Percentiles rank a stretch among this genome's conserved stretches.
Conservation (phyloP, 1,139 yeast genomes). For the Yamadazyma friedrichii region DNA sequence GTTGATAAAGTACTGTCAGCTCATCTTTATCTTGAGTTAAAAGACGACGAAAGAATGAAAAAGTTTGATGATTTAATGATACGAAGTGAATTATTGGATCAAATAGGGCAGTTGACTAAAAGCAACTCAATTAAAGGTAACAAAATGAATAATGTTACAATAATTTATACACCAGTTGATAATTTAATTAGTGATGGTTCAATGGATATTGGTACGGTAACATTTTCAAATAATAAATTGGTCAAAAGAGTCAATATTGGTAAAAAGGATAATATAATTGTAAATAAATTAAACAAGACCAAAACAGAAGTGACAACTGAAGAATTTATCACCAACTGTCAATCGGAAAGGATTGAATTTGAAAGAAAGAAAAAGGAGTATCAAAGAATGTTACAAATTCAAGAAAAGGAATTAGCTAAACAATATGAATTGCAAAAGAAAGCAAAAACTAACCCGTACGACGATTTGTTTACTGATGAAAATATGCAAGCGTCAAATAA, state of each 20-base stretch:
- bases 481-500: conserved; percentile 48
- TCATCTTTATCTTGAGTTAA: conserved; percentile 70
- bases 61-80: conserved; percentile 39
- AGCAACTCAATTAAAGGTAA: conserved; percentile 80
- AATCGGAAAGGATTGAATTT: conserved; percentile 35
- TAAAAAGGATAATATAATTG: conserved; percentile 58
- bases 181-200: conserved; percentile 69
- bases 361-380: conserved; percentile 34
- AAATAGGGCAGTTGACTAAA: conserved; percentile 75
- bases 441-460: conserved; percentile 51
- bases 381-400: conserved; percentile 28
- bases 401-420: conserved; percentile 23
- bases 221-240: conserved; percentile 56
- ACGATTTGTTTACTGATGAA: conserved; percentile 54
- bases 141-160: conserved; percentile 65
- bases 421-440: conserved; percentile 26
- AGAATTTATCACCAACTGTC: conserved; percentile 46
- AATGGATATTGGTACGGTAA: conserved; percentile 85
- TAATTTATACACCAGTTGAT: conserved; percentile 75
- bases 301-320: conserved; percentile 50
- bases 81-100: conserved; percentile 52
- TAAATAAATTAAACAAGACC: conserved; percentile 69
- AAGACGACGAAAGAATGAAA: conserved; percentile 33
- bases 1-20: conserved; percentile 81
- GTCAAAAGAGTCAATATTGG: conserved; percentile 57